Evolutionary conservation across 2,329 filamentous ascomycete genomes (phyloP).

Genomic region (Colletotrichum tabaci): DNA sequence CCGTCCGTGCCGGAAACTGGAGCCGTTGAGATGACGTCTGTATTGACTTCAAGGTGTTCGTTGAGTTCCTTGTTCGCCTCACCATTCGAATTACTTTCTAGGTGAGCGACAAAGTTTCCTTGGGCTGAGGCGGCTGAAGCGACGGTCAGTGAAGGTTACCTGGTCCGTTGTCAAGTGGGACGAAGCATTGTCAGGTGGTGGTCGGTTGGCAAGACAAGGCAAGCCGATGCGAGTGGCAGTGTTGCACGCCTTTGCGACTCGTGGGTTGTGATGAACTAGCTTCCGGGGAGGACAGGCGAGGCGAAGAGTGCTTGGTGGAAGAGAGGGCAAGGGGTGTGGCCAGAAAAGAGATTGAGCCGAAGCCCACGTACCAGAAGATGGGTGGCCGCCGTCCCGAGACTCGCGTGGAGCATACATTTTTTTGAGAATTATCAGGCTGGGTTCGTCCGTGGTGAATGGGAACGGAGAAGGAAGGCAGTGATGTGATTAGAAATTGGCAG

Average conservation of each 20-base stretch:
- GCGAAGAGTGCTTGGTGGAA: slow-evolving; percentile 7
- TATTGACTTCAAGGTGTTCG: slow-evolving; percentile 14
- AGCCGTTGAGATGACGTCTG: slow-evolving; percentile 28
- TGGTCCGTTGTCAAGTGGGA: slow-evolving; percentile 20
- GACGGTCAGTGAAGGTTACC: slow-evolving; percentile 23
- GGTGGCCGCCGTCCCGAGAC: slow-evolving; percentile 33
- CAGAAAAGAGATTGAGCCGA: slow-evolving; percentile 23
- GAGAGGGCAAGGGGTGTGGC: slow-evolving; percentile 28
- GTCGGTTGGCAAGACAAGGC: slow-evolving; percentile 36
- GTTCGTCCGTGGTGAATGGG: slow-evolving; percentile 18
- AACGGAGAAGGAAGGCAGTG: slow-evolving; percentile 7
- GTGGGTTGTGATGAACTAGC: slow-evolving; percentile 35
- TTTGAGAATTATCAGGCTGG: slow-evolving; percentile 33
- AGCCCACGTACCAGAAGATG: slow-evolving; percentile 40
- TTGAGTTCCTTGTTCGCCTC: slow-evolving; percentile 23
- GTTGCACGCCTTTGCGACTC: slow-evolving; percentile 23
- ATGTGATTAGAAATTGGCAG: slow-evolving; percentile 30
- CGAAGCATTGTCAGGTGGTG: slow-evolving; percentile 30
- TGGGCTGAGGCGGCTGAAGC: slow-evolving; percentile 22
- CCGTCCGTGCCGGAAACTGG: slow-evolving; percentile 30
- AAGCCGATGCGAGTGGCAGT: slow-evolving; percentile 37
- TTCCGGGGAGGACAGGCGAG: slow-evolving; percentile 10
- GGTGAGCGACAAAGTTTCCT: slow-evolving; percentile 31
- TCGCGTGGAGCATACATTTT: slow-evolving; percentile 42
- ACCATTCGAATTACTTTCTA: slow-evolving; percentile 20